These are phyloP conservation scores for Lipomyces yamadae DNA, from an alignment of 805 yeast genomes.

Conservation along the genomic window DNA sequence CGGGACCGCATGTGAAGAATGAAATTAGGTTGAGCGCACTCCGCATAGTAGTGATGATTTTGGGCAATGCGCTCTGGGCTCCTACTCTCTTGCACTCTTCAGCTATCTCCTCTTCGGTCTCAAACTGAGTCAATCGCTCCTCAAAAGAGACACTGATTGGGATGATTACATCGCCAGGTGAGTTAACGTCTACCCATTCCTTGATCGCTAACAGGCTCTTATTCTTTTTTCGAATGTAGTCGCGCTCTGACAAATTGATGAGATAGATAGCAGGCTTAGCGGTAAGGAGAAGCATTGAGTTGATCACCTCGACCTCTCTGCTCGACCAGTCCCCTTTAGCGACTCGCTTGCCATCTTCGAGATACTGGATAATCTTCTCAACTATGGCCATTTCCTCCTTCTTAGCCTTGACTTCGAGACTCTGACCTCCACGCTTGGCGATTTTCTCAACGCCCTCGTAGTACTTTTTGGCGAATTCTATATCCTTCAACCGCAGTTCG, in stretches of 20 bases:
- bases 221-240: conserved; percentile 85
- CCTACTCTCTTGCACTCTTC: conserved; percentile 77
- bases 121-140: conserved; percentile 88
- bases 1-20: conserved; percentile 94
- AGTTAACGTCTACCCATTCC: conserved; percentile 85
- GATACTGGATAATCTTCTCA: conserved; percentile 70
- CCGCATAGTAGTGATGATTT: conserved; percentile 86
- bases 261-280: conserved; percentile 95
- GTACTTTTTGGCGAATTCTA: conserved; percentile 88
- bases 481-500: conserved; percentile 94
- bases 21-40: conserved; percentile 82
- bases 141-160: conserved; percentile 93
- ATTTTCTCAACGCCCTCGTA: conserved; percentile 76
- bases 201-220: conserved; percentile 80
- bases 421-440: conserved; percentile 86
- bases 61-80: conserved; percentile 80
- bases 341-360: conserved; percentile 85
- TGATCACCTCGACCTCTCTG: conserved; percentile 90
- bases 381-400: conserved; percentile 82
- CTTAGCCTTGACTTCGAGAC: conserved; percentile 85
- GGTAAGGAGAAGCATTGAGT: conserved; percentile 82
- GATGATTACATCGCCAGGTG: conserved; percentile 88
- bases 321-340: conserved; percentile 85
- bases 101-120: conserved; percentile 76
- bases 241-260: conserved; percentile 86